Evolutionary conservation across 2,329 filamentous ascomycete species (phyloP).

Genomic region (Basipetospora chlamydospora): DNA sequence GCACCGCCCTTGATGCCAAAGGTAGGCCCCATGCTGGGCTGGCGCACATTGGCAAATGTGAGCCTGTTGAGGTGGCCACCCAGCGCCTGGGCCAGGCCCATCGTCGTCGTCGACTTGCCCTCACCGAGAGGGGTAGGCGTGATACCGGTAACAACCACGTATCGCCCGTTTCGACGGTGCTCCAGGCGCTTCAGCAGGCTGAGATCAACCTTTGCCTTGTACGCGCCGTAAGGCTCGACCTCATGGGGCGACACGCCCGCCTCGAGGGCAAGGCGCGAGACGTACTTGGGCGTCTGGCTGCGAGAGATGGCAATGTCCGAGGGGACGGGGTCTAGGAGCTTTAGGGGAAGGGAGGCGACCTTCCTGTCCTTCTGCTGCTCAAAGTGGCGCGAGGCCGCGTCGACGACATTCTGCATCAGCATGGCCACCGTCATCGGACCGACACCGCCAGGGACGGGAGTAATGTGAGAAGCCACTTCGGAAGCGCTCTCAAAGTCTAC

Average conservation of each 20-base stretch:
- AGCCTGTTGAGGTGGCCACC: slow-evolving; percentile 77
- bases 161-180: slow-evolving; percentile 78
- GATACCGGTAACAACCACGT: slow-evolving; percentile 87
- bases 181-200: slow-evolving; percentile 66
- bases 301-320: slow-evolving; percentile 90
- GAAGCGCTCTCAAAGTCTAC: slow-evolving; percentile 80
- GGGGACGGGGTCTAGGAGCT: slow-evolving; percentile 68
- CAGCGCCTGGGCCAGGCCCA: slow-evolving; percentile 86
- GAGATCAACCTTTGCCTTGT: slow-evolving; percentile 92
- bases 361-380: slow-evolving; percentile 68
- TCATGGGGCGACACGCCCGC: slow-evolving; percentile 80
- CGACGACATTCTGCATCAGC: slow-evolving; percentile 89
- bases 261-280: slow-evolving; percentile 72
- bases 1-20: slow-evolving; percentile 99
- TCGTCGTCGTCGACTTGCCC: slow-evolving; percentile 95
- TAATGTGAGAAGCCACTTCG: slow-evolving; percentile 82
- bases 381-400: slow-evolving; percentile 68
- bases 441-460: slow-evolving; percentile 89
- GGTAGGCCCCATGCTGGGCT: slow-evolving; percentile 92
- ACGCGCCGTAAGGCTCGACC: slow-evolving; percentile 83
- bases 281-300: slow-evolving; percentile 79
- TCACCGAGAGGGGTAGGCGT: slow-evolving; percentile 93
- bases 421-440: slow-evolving; percentile 99
- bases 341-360: slow-evolving; percentile 71
- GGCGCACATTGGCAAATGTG: slow-evolving; percentile 90